These are phyloP conservation scores for Microsporum ferrugineum DNA, from an alignment of 2,329 filamentous ascomycete genomes.

Conservation along the genomic window DNA sequence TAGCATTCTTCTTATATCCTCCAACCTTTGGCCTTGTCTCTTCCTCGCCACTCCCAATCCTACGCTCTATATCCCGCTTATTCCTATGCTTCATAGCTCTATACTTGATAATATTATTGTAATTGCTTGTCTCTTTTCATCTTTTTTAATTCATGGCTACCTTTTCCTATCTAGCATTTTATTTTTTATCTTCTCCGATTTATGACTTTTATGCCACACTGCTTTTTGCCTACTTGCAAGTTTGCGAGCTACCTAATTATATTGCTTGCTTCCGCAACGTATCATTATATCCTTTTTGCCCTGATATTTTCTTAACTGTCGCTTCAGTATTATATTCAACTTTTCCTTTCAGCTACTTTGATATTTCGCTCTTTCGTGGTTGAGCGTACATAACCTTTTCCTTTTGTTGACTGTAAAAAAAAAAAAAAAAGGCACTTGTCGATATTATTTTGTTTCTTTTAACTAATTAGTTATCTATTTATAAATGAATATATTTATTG, in stretches of 20 bases:
- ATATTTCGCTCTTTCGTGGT: not conserved
- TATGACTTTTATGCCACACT: not conserved
- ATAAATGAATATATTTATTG: not conserved
- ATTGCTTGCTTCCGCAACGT: not conserved
- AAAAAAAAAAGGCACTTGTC: not conserved
- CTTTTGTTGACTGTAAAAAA: not conserved
- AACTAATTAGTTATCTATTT: too few relatives aligned
- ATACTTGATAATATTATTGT: constrained; percentile 6
- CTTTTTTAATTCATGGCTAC: not conserved
- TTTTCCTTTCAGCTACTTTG: constrained; percentile 1
- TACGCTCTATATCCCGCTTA: not conserved
- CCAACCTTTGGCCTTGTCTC: not conserved
- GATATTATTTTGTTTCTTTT: too few relatives aligned
- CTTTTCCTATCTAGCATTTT: not conserved
- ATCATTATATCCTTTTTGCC: not conserved
- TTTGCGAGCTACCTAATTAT: not conserved
- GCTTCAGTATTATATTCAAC: not conserved
- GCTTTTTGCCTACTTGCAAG: not conserved
- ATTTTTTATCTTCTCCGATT: not conserved
- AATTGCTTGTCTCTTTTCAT: not conserved
- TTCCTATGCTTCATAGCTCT: not conserved
- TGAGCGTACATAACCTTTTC: not conserved
- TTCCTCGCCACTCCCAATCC: not conserved
- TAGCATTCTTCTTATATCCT: not conserved
- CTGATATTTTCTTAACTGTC: not conserved